Evolutionary conservation across 2,329 filamentous ascomycete genomes (phyloP), one percentile per base, ranked within the genome.

Genomic region (Fusarium subtropicale): DNA sequence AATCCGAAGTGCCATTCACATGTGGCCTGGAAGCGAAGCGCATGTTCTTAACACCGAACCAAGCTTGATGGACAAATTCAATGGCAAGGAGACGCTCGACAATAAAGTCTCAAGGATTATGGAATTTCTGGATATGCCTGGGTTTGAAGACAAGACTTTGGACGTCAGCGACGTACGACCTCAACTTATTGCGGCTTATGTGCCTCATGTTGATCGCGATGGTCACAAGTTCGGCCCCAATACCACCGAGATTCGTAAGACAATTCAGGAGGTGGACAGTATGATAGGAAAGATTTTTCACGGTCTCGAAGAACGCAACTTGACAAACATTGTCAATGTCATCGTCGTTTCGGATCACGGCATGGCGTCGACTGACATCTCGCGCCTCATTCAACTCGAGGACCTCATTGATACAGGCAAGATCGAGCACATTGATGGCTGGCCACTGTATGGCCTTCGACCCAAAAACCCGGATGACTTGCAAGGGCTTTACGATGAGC

Each of bases 1-100:
- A 8, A 84, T 97, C 33, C 87, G 88, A 59, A 89, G 90, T 31
- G 96, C 93, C 1, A 89, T 99, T 28, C 96, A 99, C 78, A 99
- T 99, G 96, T 99, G 96, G 96, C 96, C 96, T 2, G 96, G 96
- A 3, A 97, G 92, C 44, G 96, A 99, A 81, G 94, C 94, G 8
- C 90, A 93, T 77, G 91, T 97, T 64, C 85, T 88, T 15, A 84
- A 86, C n/a, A 83, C 90, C 20, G 90, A 94, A 67, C 93, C 94
- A 4, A 90, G 88, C 12, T 93, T 93, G 74, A 79, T 98, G 50
- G 96, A 98, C 81, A 91, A 89, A 73, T 99, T 88, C 81, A 95
- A 97, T 71, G 90, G 88, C 11, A 87, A 90, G 1, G 94, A 97
- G 80, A 77, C 83, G 33, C 85, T 99, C 3, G 78, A 87, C 0